A percentile compares a stretch with the other conserved stretches of the same genome.
phyloP scores from a whole-genome alignment of 2,329 filamentous ascomycete species.

The Pseudopithomyces chartarum region DNA sequence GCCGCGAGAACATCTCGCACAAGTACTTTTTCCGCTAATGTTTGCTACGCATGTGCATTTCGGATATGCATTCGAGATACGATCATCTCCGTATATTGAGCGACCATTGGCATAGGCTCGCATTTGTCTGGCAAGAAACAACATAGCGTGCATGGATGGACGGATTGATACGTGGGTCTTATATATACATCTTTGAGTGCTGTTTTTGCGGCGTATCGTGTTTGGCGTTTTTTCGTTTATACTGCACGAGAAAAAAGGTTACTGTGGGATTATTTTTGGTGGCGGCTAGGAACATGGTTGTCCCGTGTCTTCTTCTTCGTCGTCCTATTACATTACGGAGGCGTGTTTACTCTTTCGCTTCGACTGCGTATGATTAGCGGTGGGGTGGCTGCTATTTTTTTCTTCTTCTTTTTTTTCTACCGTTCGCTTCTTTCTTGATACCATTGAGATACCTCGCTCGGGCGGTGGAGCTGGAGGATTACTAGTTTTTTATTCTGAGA shows the following conservation, averaged over 20 bases:
- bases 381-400: not conserved
- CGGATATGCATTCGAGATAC: not conserved
- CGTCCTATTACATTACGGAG: too few relatives aligned
- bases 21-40: not conserved
- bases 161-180: not conserved
- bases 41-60: not conserved
- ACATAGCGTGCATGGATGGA: not conserved
- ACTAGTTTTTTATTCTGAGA: not conserved
- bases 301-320: too few relatives aligned
- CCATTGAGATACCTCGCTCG: constrained; percentile 7
- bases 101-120: not conserved
- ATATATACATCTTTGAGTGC: not conserved
- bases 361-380: not conserved
- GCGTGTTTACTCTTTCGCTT: constrained; percentile 6
- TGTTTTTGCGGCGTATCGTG: not conserved
- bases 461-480: constrained; percentile 4
- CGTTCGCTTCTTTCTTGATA: constrained; percentile 6
- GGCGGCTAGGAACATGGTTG: too few relatives aligned
- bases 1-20: constrained; percentile 9
- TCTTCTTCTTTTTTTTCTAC: too few relatives aligned
- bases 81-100: not conserved
- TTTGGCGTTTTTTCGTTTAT: not conserved
- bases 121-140: not conserved
- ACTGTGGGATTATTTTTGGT: not conserved
- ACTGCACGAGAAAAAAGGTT: not conserved